Evolutionary conservation across 176 grass and related monocot genomes (phyloP), one percentile per base, ranked within the genome.

Genomic region (Thalia dealbata): DNA sequence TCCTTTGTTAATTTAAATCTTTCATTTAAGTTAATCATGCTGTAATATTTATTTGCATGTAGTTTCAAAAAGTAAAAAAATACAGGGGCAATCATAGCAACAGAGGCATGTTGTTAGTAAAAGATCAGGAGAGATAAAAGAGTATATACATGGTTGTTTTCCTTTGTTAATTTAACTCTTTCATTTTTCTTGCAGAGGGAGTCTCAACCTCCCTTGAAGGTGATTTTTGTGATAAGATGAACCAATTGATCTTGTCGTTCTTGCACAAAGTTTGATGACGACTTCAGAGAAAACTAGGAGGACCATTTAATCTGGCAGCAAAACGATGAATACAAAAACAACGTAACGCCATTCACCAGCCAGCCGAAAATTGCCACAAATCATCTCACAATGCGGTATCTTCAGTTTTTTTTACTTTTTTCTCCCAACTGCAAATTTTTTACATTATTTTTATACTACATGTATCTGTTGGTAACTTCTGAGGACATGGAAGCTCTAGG

Each of bases 191-290:
- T 92, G 76, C 87, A 97, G 95, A 75, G 85, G 84, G 84, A 62
- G 95, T 97, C 42, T 90, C 95, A 76, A 91, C 89, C 66, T 92
- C 89, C 64, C 90, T 97, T 23, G 81, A 85, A 26, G 84, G 95
- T 82, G 95, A 97, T 78, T 97, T 97, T 26, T 84, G 95, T 69
- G 81, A 67, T 52, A 97, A 85, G 81, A 91, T 97, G 90, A 93
- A 97, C 50, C 68, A 80, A 61, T 30, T 97, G 16, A 52, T 97
- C 54, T 81, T 81, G 71, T 76, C 85, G 75, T 65, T 81, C 55
- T 59, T 97, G 50, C 90, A 81, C 48, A 92, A 80, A 78, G 85
- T 87, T 88, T 62, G 83, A 88, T 82, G n/a, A n/a, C n/a, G n/a
- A n/a, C n/a, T n/a, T n/a, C n/a, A n/a, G n/a, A n/a, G n/a, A n/a